A percentile compares a stretch with the other conserved stretches of the same genome.
phyloP scores from a whole-genome alignment of 495 filamentous ascomycete genomes.

The Aspergillus conjunctus region DNA sequence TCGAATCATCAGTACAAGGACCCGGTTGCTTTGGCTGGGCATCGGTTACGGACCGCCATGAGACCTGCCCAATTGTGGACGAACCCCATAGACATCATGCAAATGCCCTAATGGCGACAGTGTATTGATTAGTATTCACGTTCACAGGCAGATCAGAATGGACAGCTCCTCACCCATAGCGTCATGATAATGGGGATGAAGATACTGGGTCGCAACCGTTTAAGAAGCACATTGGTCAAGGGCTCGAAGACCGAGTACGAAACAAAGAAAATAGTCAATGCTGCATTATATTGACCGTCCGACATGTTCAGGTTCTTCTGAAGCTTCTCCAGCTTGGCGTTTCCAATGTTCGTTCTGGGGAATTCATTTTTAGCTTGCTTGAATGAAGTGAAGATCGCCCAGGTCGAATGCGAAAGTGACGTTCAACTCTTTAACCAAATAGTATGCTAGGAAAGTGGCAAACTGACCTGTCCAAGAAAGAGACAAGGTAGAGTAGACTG shows the following conservation, averaged over 20 bases:
- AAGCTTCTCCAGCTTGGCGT: constrained; percentile 81
- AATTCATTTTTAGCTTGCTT: constrained; percentile 17
- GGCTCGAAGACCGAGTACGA: constrained; percentile 89
- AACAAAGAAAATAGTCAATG: constrained; percentile 87
- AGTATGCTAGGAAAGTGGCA: not conserved
- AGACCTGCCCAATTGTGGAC: constrained; percentile 76
- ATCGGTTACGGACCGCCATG: constrained; percentile 56
- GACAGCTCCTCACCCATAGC: constrained; percentile 45
- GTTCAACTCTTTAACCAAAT: too few species aligned
- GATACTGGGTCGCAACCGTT: constrained; percentile 70
- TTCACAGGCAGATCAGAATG: not conserved
- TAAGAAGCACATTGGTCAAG: constrained; percentile 84
- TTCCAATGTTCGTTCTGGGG: constrained; percentile 74
- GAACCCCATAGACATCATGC: constrained; percentile 84
- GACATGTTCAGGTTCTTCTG: constrained; percentile 64
- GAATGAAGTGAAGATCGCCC: not conserved
- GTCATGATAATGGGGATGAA: constrained; percentile 65
- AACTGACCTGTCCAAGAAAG: constrained; percentile 71
- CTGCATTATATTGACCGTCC: constrained; percentile 71
- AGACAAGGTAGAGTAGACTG: constrained; percentile 79
- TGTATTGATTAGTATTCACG: not conserved
- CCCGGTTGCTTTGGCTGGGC: not conserved
- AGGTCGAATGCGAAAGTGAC: too few species aligned
- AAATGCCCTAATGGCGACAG: constrained; percentile 61
- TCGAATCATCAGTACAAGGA: not conserved